Evolutionary conservation across 345 rosid species (phyloP).

Genomic region (Punica granatum): DNA sequence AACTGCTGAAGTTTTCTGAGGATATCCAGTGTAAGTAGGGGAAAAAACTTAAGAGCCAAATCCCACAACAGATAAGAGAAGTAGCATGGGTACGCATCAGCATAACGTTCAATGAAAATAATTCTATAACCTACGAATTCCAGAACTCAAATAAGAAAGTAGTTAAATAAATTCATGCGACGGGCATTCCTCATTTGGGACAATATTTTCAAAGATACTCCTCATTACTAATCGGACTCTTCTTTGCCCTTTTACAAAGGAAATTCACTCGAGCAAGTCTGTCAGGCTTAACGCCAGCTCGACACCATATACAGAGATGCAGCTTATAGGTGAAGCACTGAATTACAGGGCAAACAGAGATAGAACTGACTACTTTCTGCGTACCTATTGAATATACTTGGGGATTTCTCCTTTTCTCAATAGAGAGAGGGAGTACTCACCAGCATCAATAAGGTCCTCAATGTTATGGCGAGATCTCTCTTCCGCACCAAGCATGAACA

Average conservation of each 20-base stretch:
- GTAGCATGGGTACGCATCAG: background rate
- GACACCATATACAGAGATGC: background rate
- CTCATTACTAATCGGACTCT: background rate
- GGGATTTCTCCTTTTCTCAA: slow-evolving; percentile 37
- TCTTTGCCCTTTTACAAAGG: background rate
- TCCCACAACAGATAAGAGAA: too few relatives aligned
- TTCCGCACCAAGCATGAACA: slow-evolving; percentile 38
- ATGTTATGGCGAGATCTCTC: slow-evolving; percentile 38
- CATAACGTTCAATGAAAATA: background rate
- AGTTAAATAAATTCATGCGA: background rate
- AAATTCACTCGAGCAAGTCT: too few relatives aligned
- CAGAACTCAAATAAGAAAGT: background rate
- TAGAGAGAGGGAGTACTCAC: slow-evolving; percentile 34
- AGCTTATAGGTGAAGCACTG: background rate
- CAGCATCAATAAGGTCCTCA: slow-evolving; percentile 36
- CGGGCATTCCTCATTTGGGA: background rate
- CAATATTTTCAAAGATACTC: background rate
- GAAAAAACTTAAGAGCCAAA: too few relatives aligned
- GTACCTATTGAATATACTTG: slow-evolving; percentile 23
- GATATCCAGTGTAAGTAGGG: too few relatives aligned
- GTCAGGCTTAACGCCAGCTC: too few relatives aligned
- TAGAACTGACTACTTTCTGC: background rate
- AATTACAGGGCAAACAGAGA: background rate
- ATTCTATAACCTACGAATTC: background rate
- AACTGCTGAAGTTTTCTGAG: too few relatives aligned